Base-by-base conservation (phyloP, 2,329 filamentous ascomycete genomes). In the Zalaria obscura region DNA sequence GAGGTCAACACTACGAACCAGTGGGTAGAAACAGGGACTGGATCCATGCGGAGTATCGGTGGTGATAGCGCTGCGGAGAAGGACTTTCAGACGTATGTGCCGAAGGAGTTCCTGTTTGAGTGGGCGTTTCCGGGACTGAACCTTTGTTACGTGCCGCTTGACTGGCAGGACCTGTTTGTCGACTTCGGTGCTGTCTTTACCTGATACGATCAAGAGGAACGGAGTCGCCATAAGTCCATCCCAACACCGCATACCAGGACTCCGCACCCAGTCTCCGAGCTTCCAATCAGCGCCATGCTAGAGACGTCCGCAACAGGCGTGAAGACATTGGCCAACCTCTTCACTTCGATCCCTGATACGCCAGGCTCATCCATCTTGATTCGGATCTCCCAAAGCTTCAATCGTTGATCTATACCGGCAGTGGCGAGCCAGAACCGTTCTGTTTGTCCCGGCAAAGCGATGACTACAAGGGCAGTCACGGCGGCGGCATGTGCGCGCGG, bases 401-500 rank as follows among this genome's bases (percentile, higher is more conserved):
- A 41, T 43, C 62, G 60, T 48, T 72, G 67, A 41, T 73, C 70
- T 34, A 68, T 64, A 7, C 68, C 61, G 9, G 49, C 51, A 5
- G 55, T 54, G 3, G 50, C 49, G 6, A 59, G 29, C 35, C 36
- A 41, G 4, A 54, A 11, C 9, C 9, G 27, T 11, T 37, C 38
- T 4, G 43, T 41, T 3, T 41, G 39, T 38, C 33, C 7, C 45
- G 34, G 28, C 4, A 45, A 39, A 6, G 27, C 9, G 6, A 70
- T 31, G 1, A 69, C 42, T 1, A 73, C 75, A 11, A 64, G 56
- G 2, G 60, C 62, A 4, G 81, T 87, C 36, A 88, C 66, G 2
- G 82, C 80, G 1, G 82, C 81, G 0, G 79, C 76, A 52, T 91
- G 84, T 0, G 82, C 80, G 2, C 68, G 67, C 25, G 65, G 64